A percentile compares a stretch with the other conserved stretches of the same genome.
phyloP scores from a whole-genome alignment of 495 filamentous ascomycete genomes.

The Symbiotaphrina buchneri region DNA sequence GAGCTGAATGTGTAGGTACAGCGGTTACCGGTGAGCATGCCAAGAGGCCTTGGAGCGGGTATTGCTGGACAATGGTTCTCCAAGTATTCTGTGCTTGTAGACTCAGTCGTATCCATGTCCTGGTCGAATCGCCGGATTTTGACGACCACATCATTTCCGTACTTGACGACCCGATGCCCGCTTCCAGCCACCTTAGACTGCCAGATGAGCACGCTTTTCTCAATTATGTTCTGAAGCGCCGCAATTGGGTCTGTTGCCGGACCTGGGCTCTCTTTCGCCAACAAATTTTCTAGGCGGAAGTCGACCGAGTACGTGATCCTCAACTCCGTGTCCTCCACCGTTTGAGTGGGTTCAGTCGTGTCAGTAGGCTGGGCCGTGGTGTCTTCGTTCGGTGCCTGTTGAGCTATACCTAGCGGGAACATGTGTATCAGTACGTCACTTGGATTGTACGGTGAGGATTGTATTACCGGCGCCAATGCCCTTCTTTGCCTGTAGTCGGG shows the following conservation, averaged over 20 bases:
- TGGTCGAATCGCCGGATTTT: slow-evolving; percentile 10
- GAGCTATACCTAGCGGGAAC: too few species aligned
- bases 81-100: slow-evolving; percentile 15
- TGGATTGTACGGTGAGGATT: too few species aligned
- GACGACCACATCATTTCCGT: slow-evolving; percentile 11
- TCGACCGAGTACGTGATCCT: not conserved
- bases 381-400: not conserved
- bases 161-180: slow-evolving; percentile 5
- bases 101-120: slow-evolving; percentile 12
- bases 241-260: not conserved
- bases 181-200: not conserved
- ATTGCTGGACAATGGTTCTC: slow-evolving; percentile 10
- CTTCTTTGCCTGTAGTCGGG: too few species aligned
- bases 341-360: not conserved
- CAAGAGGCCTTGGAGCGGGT: slow-evolving; percentile 13
- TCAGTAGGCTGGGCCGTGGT: not conserved
- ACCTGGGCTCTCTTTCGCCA: not conserved
- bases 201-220: not conserved
- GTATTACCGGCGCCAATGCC: too few species aligned
- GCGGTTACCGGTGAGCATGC: slow-evolving; percentile 10
- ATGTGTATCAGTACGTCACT: too few species aligned
- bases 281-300: too few species aligned
- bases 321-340: not conserved
- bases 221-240: not conserved
- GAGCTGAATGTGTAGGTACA: slow-evolving; percentile 14